Conservation (phyloP, 371 early-diverging fungal genomes). For the Actinomortierella wolfii region DNA sequence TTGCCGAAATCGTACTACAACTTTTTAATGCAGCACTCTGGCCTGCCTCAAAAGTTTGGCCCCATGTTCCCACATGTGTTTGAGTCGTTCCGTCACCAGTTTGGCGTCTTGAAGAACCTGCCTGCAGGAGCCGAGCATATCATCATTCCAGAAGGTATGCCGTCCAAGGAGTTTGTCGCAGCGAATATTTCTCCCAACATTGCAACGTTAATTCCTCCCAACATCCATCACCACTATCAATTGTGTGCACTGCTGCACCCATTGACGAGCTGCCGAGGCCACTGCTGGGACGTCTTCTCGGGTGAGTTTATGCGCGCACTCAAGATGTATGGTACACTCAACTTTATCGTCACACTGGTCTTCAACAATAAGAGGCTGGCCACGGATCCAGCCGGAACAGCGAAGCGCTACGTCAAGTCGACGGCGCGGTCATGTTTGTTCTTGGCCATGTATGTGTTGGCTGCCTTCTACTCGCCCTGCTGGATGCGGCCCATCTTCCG, state of each 20-base stretch:
- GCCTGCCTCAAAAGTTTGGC: slow-evolving; percentile 59
- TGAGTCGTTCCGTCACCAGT: slow-evolving; percentile 47
- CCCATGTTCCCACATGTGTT: slow-evolving; percentile 56
- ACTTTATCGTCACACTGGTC: slow-evolving; percentile 50
- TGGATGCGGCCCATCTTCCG: slow-evolving; percentile 59
- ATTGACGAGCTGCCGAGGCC: slow-evolving; percentile 55
- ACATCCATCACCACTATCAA: slow-evolving; percentile 66
- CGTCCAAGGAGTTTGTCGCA: slow-evolving; percentile 56
- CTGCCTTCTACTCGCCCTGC: slow-evolving; percentile 71
- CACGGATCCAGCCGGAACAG: slow-evolving; percentile 37
- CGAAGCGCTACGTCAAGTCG: slow-evolving; percentile 52
- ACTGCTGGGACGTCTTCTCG: slow-evolving; percentile 48
- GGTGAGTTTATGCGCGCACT: slow-evolving; percentile 61
- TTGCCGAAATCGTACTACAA: slow-evolving; percentile 67
- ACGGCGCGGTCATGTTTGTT: slow-evolving; percentile 75
- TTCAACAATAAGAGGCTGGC: slow-evolving; percentile 37
- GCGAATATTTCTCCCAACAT: slow-evolving; percentile 62
- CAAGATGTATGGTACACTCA: slow-evolving; percentile 73
- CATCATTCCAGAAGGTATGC: slow-evolving; percentile 49
- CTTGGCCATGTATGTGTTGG: slow-evolving; percentile 69
- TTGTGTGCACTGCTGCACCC: slow-evolving; percentile 82
- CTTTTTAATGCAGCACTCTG: slow-evolving; percentile 71
- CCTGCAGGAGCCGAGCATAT: slow-evolving; percentile 45
- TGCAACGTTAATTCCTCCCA: slow-evolving; percentile 51
- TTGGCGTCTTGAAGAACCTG: slow-evolving; percentile 45